Percentiles rank a stretch among this genome's conserved stretches.
phyloP scores from a whole-genome alignment of 495 filamentous ascomycete genomes.

The Trichocladium antarcticum region DNA sequence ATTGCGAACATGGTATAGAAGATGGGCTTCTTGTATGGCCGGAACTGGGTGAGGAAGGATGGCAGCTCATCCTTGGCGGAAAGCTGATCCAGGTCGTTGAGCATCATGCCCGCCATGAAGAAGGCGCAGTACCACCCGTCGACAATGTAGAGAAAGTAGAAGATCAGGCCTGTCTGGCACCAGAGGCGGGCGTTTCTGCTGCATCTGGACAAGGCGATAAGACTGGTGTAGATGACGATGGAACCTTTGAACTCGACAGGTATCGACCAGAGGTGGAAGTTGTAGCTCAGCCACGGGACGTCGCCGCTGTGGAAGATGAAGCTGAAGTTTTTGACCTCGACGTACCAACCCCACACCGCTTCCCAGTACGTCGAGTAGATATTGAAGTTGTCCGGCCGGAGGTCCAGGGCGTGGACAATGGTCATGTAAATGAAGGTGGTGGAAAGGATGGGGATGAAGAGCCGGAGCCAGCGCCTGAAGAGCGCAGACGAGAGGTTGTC shows the following conservation, averaged over 20 bases:
- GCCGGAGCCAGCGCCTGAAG: slow-evolving; percentile 28
- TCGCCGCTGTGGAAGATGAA: slow-evolving; percentile 41
- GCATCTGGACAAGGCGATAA: slow-evolving; percentile 32
- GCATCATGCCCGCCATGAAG: slow-evolving; percentile 38
- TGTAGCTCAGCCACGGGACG: slow-evolving; percentile 29
- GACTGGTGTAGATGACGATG: slow-evolving; percentile 38
- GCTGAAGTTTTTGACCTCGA: slow-evolving; percentile 49
- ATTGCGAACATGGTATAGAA: slow-evolving; percentile 36
- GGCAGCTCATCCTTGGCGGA: slow-evolving; percentile 33
- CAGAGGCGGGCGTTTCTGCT: slow-evolving; percentile 24
- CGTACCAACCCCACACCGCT: slow-evolving; percentile 46
- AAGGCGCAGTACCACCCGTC: slow-evolving; percentile 37
- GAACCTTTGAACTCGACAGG: slow-evolving; percentile 35
- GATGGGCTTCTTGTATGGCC: slow-evolving; percentile 34
- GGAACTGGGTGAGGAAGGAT: slow-evolving; percentile 22
- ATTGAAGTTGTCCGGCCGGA: slow-evolving; percentile 27
- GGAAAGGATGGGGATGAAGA: slow-evolving; percentile 28
- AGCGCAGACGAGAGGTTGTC: slow-evolving; percentile 25
- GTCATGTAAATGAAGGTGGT: slow-evolving; percentile 43
- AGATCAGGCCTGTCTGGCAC: slow-evolving; percentile 24
- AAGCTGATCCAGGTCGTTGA: slow-evolving; percentile 40
- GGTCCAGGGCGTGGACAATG: slow-evolving; percentile 37
- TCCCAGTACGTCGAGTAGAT: slow-evolving; percentile 27
- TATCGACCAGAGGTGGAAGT: slow-evolving; percentile 36
- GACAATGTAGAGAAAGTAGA: slow-evolving; percentile 37